phyloP scores from a whole-genome alignment of 148 eudicot genomes.

The Vaccinium macrocarpon region DNA sequence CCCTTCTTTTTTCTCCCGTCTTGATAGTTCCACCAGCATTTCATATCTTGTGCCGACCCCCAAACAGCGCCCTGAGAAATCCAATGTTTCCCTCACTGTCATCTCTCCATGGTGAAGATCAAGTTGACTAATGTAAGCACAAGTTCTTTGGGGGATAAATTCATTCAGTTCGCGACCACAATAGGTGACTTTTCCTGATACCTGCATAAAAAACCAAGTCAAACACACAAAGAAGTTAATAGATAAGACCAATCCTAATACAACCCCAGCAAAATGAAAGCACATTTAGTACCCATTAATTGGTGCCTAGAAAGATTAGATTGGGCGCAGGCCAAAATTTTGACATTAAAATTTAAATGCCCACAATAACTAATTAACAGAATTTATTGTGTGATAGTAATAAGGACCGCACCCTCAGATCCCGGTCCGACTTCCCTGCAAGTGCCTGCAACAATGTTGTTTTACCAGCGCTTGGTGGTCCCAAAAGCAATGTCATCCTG shows the following conservation, averaged over 20 bases:
- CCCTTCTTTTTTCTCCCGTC: conserved; percentile 38
- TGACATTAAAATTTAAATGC: not conserved
- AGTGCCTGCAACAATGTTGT: conserved; percentile 44
- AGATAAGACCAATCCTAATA: not conserved
- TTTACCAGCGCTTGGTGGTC: conserved; percentile 51
- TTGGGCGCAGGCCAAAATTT: not conserved
- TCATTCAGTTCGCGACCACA: conserved; percentile 43
- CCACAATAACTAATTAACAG: not conserved
- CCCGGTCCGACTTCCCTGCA: conserved; percentile 36
- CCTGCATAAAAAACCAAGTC: conserved; percentile 17
- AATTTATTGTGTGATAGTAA: too few relatives aligned
- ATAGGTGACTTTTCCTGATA: conserved; percentile 32
- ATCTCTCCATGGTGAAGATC: conserved; percentile 53
- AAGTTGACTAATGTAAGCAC: conserved; percentile 46
- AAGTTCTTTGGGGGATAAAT: conserved; percentile 45
- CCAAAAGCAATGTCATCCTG: conserved; percentile 48
- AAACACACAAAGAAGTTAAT: not conserved
- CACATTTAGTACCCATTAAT: not conserved
- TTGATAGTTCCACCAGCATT: conserved; percentile 36
- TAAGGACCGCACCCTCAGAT: conserved; percentile 30
- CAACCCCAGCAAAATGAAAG: not conserved
- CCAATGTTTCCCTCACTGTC: conserved; percentile 50
- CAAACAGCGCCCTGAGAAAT: conserved; percentile 41
- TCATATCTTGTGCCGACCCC: conserved; percentile 46
- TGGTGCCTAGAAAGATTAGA: not conserved